Base-by-base conservation (phyloP, 129 eudicot species). In the Flaveria robusta region DNA sequence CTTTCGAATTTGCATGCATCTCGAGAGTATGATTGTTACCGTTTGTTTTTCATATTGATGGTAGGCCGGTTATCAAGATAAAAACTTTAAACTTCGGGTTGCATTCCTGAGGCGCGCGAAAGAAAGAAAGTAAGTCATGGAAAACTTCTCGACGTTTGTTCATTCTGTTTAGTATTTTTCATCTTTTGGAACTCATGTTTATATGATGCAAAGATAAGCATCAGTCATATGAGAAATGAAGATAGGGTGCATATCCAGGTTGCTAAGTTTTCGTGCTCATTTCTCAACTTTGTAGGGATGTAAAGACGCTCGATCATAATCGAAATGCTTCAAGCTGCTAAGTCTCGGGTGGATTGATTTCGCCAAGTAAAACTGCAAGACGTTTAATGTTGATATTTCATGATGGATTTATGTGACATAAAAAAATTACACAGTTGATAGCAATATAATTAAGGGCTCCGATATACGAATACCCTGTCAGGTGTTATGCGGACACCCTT, bases 241-340 rank as follows among this genome's bases (percentile, higher is more conserved):
- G 11, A 59, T 1, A 0, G 12, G n/a, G 19, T 43, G 34, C 26
- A 7, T 45, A 18, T 63, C 45, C 12, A 5, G 3, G 68, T 58
- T 73, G 1, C 2, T 13, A 18, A 59, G 1, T 18, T 15, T 23
- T 74, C 20, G 10, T 19, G 37, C 31, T 5, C 45, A 10, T 67
- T 59, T 58, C 23, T 16, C 0, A 11, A 13, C 39, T 68, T 71
- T 59, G 60, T 85, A 91, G 97, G 86, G 97, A 91, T 81, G 95
- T 91, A 31, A 91, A 91, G 85, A 88, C 84, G 19, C 90, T 88
- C n/a, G n/a, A n/a, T n/a, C 82, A 85, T 91, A 78, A 90, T 91
- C 51, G 97, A 88, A 81, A 88, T 91, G 97, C 97, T 91, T 85
- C 90, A 87, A 85, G 95, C 97, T 47, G 92, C 97, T 7, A 86